Evolutionary conservation across 2,329 filamentous ascomycete species (phyloP).

Genomic region (Endocalyx cinctus): DNA sequence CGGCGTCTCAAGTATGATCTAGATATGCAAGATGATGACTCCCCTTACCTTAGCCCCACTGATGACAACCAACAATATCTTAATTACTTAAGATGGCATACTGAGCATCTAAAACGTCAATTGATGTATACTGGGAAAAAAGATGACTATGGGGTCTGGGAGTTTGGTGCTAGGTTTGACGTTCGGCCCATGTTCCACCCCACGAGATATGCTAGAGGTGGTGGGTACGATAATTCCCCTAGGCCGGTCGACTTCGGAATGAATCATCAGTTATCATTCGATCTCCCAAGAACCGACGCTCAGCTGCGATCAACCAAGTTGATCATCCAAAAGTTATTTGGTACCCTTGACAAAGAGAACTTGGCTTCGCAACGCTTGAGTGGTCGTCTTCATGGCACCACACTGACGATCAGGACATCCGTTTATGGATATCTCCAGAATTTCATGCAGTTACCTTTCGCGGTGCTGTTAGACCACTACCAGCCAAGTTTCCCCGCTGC

Average conservation of each 20-base stretch:
- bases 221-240: too few species aligned
- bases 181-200: background rate
- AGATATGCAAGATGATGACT: background rate
- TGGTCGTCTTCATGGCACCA: slow-evolving; percentile 19
- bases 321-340: background rate
- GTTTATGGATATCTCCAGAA: slow-evolving; percentile 35
- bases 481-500: slow-evolving; percentile 34
- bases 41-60: slow-evolving; percentile 7
- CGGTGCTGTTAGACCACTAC: slow-evolving; percentile 32
- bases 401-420: slow-evolving; percentile 34
- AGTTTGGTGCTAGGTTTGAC: slow-evolving; percentile 7
- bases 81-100: background rate
- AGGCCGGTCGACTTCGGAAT: slow-evolving; percentile 11
- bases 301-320: background rate
- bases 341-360: background rate
- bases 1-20: slow-evolving; percentile 38
- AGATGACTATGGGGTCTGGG: background rate
- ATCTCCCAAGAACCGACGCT: slow-evolving; percentile 3
- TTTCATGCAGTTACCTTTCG: slow-evolving; percentile 24
- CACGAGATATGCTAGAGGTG: too few species aligned
- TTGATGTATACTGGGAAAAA: background rate
- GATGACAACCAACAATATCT: background rate
- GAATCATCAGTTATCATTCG: slow-evolving; percentile 5
- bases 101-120: background rate
- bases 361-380: too few species aligned